phyloP scores from a whole-genome alignment of 2,329 filamentous ascomycete genomes.

The Stagonosporopsis vannaccii region DNA sequence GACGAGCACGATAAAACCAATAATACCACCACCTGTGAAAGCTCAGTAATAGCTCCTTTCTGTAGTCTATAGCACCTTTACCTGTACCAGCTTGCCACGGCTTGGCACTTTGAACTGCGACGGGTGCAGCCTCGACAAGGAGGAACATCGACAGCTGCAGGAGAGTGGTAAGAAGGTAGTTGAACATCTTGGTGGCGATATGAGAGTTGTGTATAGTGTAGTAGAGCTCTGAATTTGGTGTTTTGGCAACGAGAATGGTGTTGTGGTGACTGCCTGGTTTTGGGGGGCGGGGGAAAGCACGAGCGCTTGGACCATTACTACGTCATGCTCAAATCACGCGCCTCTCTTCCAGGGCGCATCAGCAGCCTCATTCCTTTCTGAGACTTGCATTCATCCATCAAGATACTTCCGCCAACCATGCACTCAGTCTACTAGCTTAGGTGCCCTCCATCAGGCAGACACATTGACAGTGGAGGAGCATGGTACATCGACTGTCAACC shows the following conservation, averaged over 20 bases:
- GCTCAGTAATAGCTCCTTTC: conserved; percentile 52
- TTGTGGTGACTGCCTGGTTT: conserved; percentile 11
- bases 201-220: neutral
- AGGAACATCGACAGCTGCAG: conserved; percentile 62
- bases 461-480: neutral
- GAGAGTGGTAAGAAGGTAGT: conserved; percentile 52
- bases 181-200: conserved; percentile 37
- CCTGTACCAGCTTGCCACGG: conserved; percentile 67
- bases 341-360: neutral
- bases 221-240: neutral
- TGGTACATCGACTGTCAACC: too few species aligned
- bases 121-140: conserved; percentile 58
- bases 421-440: neutral
- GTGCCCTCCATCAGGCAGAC: neutral
- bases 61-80: conserved; percentile 54
- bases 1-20: conserved; percentile 68
- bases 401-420: neutral
- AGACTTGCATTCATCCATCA: neutral
- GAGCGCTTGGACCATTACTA: conserved; percentile 4
- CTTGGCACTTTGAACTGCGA: conserved; percentile 50
- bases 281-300: conserved; percentile 5
- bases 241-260: neutral
- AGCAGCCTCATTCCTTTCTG: neutral
- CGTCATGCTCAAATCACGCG: conserved; percentile 13
- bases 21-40: conserved; percentile 66